Evolutionary conservation across 305 asterid species (phyloP).

Genomic region (Fraxinus dipetala): DNA sequence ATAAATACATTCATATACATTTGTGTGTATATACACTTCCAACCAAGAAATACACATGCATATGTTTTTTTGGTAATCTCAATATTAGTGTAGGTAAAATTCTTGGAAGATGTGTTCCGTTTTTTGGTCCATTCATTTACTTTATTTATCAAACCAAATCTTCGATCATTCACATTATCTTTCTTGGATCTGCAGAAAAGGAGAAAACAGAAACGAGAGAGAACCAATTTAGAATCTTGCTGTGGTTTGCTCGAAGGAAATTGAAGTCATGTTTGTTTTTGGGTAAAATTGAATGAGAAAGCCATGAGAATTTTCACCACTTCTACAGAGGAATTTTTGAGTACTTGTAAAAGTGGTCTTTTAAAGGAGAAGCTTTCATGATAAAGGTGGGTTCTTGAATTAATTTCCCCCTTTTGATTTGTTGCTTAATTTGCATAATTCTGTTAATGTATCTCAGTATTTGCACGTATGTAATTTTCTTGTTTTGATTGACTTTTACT

Average conservation of each 20-base stretch:
- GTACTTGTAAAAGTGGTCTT: slow-evolving; percentile 28
- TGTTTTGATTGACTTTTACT: slow-evolving; percentile 29
- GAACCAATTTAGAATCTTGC: slow-evolving; percentile 28
- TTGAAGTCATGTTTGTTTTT: slow-evolving; percentile 27
- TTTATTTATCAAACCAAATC: slow-evolving; percentile 15
- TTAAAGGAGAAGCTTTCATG: slow-evolving; percentile 28
- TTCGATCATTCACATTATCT: slow-evolving; percentile 42
- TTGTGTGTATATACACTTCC: slow-evolving; percentile 14
- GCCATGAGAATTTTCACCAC: slow-evolving; percentile 43
- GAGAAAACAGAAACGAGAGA: neutral
- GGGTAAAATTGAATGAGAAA: slow-evolving; percentile 37
- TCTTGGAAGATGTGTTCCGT: slow-evolving; percentile 37
- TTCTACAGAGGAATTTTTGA: slow-evolving; percentile 36
- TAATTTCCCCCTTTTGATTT: neutral
- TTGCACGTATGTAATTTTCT: slow-evolving; percentile 9
- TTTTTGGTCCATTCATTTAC: slow-evolving; percentile 31
- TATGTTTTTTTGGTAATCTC: slow-evolving; percentile 25
- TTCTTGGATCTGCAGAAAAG: slow-evolving; percentile 50
- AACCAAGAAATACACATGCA: slow-evolving; percentile 29
- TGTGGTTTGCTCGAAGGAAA: slow-evolving; percentile 27
- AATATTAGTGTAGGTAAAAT: slow-evolving; percentile 26
- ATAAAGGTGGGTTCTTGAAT: slow-evolving; percentile 38
- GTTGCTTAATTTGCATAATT: slow-evolving; percentile 16
- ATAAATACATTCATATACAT: slow-evolving; percentile 8
- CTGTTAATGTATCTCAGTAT: slow-evolving; percentile 22